Evolutionary conservation across 2,329 filamentous ascomycete species (phyloP).

Genomic region (Fusarium agapanthi): DNA sequence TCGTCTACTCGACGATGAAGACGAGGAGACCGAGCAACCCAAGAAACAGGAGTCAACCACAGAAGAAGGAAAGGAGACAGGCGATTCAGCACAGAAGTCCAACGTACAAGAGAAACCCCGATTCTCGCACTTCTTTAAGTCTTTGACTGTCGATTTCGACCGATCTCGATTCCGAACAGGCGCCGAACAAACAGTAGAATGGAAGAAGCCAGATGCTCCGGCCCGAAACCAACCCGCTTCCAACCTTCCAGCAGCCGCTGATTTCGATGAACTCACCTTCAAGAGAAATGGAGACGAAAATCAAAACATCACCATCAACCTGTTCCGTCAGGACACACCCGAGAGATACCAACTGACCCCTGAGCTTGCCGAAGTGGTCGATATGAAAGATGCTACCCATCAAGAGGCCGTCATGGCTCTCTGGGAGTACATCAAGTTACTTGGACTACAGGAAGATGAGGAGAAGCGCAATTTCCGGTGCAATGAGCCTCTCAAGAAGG

Average conservation of each 20-base stretch:
- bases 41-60: slow-evolving; percentile 52
- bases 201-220: slow-evolving; percentile 80
- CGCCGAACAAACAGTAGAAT: slow-evolving; percentile 73
- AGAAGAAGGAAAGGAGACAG: slow-evolving; percentile 41
- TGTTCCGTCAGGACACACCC: slow-evolving; percentile 83
- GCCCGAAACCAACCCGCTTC: slow-evolving; percentile 56
- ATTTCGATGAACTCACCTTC: slow-evolving; percentile 92
- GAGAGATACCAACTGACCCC: slow-evolving; percentile 85
- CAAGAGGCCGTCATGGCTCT: slow-evolving; percentile 89
- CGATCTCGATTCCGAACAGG: slow-evolving; percentile 65
- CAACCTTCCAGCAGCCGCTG: slow-evolving; percentile 65
- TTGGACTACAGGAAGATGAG: slow-evolving; percentile 90
- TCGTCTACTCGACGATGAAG: slow-evolving; percentile 76
- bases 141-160: slow-evolving; percentile 79
- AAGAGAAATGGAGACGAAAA: slow-evolving; percentile 93
- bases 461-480: slow-evolving; percentile 94
- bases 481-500: slow-evolving; percentile 81
- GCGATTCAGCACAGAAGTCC: slow-evolving; percentile 46
- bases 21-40: slow-evolving; percentile 62
- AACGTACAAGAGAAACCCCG: slow-evolving; percentile 57
- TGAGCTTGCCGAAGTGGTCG: slow-evolving; percentile 82
- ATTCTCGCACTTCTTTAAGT: slow-evolving; percentile 83
- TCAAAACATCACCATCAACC: slow-evolving; percentile 87
- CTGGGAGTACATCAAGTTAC: slow-evolving; percentile 92
- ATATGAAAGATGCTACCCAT: slow-evolving; percentile 86